phyloP scores from a whole-genome alignment of 331 rosid species.

The Erythrophleum ivorense region DNA sequence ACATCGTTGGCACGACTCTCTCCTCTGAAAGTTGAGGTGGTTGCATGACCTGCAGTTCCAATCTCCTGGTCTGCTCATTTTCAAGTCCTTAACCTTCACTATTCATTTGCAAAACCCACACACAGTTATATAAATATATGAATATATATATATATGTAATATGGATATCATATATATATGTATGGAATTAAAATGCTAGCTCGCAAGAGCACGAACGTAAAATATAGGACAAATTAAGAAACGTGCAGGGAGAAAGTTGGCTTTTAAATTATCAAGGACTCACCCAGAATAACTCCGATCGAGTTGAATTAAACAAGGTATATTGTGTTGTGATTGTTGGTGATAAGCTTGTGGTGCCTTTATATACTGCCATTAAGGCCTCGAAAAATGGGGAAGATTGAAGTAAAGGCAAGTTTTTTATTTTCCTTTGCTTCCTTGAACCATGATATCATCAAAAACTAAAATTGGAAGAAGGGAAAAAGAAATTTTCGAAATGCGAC shows the following conservation, averaged over 20 bases:
- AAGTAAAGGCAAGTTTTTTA: conserved; percentile 8
- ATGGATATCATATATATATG: no score
- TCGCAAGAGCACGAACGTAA: neutral
- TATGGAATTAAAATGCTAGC: neutral
- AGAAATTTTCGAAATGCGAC: conserved; percentile 44
- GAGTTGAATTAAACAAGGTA: neutral
- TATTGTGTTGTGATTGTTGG: conserved; percentile 43
- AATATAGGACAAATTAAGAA: neutral
- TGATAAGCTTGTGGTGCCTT: conserved; percentile 44
- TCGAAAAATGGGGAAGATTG: conserved; percentile 43
- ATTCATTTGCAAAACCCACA: neutral
- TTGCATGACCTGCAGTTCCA: conserved; percentile 94
- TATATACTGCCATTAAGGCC: conserved; percentile 66
- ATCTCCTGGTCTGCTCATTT: conserved; percentile 92
- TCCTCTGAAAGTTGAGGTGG: conserved; percentile 85
- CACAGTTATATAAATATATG: neutral
- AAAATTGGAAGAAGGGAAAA: conserved; percentile 41
- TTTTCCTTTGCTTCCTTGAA: conserved; percentile 49
- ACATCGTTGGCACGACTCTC: conserved; percentile 88
- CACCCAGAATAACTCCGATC: neutral
- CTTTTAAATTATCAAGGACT: neutral
- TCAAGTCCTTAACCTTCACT: conserved; percentile 8
- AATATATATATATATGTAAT: neutral
- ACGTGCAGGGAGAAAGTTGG: no score
- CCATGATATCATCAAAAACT: conserved; percentile 54